Percentiles rank a stretch among this genome's conserved stretches.
These are phyloP conservation scores for Protomyces macrosporus DNA, from an alignment of 1,139 yeast species.

Conservation along the genomic window DNA sequence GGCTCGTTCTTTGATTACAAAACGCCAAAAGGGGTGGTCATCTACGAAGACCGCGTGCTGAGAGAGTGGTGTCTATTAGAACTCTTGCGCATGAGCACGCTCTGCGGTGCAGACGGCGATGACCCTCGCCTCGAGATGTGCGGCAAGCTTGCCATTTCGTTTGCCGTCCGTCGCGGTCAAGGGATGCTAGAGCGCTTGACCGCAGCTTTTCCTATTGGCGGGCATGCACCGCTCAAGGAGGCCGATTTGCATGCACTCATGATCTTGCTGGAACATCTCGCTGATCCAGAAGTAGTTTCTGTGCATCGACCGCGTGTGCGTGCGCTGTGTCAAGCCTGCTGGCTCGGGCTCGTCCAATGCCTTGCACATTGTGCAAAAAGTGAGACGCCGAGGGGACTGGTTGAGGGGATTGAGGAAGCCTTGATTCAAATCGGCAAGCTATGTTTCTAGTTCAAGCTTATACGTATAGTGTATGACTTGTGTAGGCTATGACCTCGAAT, in stretches of 20 bases:
- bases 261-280: neutral
- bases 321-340: neutral
- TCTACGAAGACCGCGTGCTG: slow-evolving; percentile 1
- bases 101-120: neutral
- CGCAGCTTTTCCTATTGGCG: neutral
- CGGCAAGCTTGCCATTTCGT: neutral
- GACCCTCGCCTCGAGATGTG: neutral
- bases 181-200: neutral
- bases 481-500: too few species aligned
- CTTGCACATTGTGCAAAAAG: neutral
- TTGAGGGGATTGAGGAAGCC: neutral
- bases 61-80: slow-evolving; percentile 23
- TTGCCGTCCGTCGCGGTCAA: slow-evolving; percentile 1
- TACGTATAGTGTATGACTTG: too few species aligned
- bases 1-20: slow-evolving; percentile 9
- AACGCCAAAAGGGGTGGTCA: neutral
- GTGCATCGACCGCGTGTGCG: neutral
- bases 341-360: neutral
- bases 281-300: neutral
- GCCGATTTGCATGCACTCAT: neutral
- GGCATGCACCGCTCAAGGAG: neutral
- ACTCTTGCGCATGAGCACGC: slow-evolving; percentile 11
- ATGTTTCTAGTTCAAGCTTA: neutral
- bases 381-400: neutral
- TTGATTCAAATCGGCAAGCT: neutral